phyloP scores from a whole-genome alignment of 148 eudicot genomes.

The Vaccinium vitisidaea region DNA sequence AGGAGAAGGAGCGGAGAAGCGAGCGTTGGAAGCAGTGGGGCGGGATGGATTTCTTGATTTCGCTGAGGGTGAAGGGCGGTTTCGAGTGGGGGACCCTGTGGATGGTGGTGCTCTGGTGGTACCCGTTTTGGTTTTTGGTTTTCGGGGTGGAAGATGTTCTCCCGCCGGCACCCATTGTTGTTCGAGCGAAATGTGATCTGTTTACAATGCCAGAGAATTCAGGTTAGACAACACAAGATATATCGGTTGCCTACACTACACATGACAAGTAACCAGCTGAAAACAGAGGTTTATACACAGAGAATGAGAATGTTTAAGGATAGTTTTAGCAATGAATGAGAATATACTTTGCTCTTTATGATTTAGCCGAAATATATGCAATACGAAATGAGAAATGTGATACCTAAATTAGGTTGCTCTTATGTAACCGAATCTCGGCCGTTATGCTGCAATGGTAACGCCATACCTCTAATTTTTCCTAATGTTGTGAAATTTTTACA shows the following conservation, averaged over 20 bases:
- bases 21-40: conserved; percentile 63
- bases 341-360: not conserved
- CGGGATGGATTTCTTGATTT: conserved; percentile 54
- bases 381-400: not conserved
- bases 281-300: not conserved
- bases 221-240: not conserved
- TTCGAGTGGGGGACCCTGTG: conserved; percentile 39
- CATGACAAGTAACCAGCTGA: not conserved
- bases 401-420: not conserved
- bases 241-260: not conserved
- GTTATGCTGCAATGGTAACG: not conserved
- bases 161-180: conserved; percentile 42
- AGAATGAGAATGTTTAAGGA: not conserved
- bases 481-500: not conserved
- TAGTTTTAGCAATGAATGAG: not conserved
- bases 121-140: not conserved
- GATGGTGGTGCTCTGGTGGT: conserved; percentile 14
- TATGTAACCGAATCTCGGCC: too few relatives aligned
- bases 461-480: not conserved
- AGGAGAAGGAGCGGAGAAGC: conserved; percentile 43
- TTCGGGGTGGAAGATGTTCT: conserved; percentile 15
- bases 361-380: not conserved
- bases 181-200: not conserved
- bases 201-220: not conserved
- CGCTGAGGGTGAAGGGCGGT: conserved; percentile 57